Evolutionary conservation across 139 green algal genomes (phyloP).

Genomic region (Axilococcus clingmanii): DNA sequence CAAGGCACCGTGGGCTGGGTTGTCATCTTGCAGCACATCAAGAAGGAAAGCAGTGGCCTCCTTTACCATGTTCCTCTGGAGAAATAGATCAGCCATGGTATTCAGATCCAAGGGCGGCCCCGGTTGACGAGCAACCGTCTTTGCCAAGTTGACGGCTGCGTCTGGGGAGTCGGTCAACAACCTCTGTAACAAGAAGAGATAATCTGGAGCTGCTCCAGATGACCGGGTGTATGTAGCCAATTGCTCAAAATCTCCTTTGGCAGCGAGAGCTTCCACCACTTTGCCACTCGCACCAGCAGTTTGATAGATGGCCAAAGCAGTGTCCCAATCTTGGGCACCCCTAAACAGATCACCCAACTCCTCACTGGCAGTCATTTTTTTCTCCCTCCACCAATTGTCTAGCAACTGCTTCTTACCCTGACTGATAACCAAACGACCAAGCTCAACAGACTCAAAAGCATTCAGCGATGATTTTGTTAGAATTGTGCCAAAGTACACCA

Average conservation of each 20-base stretch:
- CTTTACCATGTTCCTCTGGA: conserved; percentile 78
- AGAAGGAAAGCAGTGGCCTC: conserved; percentile 97
- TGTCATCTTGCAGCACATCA: conserved; percentile 87
- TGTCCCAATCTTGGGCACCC: conserved; percentile 70
- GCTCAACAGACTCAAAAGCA: conserved; percentile 82
- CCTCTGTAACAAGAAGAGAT: conserved; percentile 88
- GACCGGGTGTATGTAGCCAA: conserved; percentile 60
- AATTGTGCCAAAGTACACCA: conserved; percentile 98
- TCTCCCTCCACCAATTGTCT: conserved; percentile 82
- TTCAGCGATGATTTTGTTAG: conserved; percentile 90
- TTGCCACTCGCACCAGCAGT: conserved; percentile 64
- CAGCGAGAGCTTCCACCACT: conserved; percentile 66
- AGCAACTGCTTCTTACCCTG: conserved; percentile 99
- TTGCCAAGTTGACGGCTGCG: conserved; percentile 87
- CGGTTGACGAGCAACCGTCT: conserved; percentile 78
- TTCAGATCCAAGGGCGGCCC: conserved; percentile 78
- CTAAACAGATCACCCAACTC: conserved; percentile 92
- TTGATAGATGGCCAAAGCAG: conserved; percentile 86
- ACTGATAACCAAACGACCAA: conserved; percentile 83
- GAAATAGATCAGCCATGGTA: conserved; percentile 94
- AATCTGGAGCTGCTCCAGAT: conserved; percentile 85
- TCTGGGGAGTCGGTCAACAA: conserved; percentile 90
- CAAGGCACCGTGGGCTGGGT: conserved; percentile 75
- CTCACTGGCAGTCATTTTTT: conserved; percentile 93
- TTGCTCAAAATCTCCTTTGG: conserved; percentile 91